Evolutionary conservation across 805 yeast genomes (phyloP), one percentile per base, ranked within the genome.

Genomic region (Sugiyamaella chiloensis): DNA sequence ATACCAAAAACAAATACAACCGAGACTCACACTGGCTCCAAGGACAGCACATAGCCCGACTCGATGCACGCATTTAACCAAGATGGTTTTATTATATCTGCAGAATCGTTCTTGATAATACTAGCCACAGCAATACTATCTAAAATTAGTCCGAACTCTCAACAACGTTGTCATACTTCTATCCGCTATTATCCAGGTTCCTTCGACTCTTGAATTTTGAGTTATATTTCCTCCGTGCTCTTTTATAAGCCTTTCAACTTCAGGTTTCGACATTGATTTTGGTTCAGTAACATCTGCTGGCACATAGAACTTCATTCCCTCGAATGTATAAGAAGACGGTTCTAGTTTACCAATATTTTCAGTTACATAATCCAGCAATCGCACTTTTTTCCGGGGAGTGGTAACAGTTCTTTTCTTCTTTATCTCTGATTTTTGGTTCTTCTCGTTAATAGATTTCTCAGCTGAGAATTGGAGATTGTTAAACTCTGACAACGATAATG

Each of bases 61-160:
- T 62, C 58, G 2, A 86, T 66, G 55, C 93, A 80, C 54, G 86
- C 90, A 39, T 79, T 69, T 4, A 87, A 61, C 96, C 96, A 91
- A 24, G 66, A 61, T 0, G 95, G 88, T 44, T 65, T 72, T 5
- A 88, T 60, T 0, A 91, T 69, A 57, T 83, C 86, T 55, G 73
- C 77, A 8, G 29, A 42, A 0, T 85, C 85, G 14, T 62, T 49
- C n/a, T 67, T 62, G 8, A 60, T 54, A n/a, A 77, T 50, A 1
- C 63, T 62, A 2, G 53, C 57, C 2, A 77, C 73, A 42, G 71
- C 72, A 2, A 62, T 52, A 0, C 78, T 74, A 9, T 56, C 46
- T 47, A 60, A 6, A 69, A 24, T 67, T 26, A 21, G 19, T 11
- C 7, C 7, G 9, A 26, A 26, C 29, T 26, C 11, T 26, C 11